phyloP scores from a whole-genome alignment of 345 rosid genomes.

The Ceriops zippeliana region DNA sequence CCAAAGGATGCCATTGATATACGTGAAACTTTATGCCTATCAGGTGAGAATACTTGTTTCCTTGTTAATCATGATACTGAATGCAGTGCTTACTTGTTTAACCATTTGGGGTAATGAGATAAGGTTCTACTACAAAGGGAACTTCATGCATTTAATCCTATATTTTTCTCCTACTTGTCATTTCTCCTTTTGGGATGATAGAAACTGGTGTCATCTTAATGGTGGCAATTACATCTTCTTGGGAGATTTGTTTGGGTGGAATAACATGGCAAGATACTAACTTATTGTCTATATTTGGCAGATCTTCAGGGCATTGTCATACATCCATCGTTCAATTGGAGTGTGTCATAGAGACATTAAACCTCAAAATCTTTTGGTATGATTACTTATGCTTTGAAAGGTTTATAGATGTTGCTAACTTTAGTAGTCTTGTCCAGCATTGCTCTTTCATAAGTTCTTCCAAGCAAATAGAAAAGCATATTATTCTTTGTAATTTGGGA shows the following conservation, averaged over 20 bases:
- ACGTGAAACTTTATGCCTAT: conserved; percentile 86
- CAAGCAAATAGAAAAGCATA: background rate
- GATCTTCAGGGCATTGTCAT: conserved; percentile 92
- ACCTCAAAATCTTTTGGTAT: conserved; percentile 97
- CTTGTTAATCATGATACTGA: no score
- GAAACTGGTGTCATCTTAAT: background rate
- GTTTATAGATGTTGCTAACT: background rate
- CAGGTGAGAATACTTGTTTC: conserved; percentile 48
- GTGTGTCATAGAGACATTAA: conserved; percentile 96
- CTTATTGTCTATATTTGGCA: conserved; percentile 30
- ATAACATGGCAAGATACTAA: conserved; percentile 3
- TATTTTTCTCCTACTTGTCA: background rate
- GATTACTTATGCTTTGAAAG: conserved; percentile 7
- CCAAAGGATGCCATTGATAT: conserved; percentile 87
- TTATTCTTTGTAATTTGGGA: background rate
- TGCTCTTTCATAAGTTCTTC: background rate
- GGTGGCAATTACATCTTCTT: background rate
- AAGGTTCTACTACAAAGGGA: no score
- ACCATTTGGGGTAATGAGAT: no score
- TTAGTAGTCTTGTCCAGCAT: background rate
- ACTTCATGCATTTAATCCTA: no score
- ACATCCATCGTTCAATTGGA: conserved; percentile 80
- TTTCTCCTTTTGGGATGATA: background rate
- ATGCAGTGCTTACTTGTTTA: no score
- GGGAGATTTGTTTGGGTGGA: background rate